Base-by-base conservation (phyloP, 1,139 yeast genomes). In the Scheffersomyces illinoinensis region DNA sequence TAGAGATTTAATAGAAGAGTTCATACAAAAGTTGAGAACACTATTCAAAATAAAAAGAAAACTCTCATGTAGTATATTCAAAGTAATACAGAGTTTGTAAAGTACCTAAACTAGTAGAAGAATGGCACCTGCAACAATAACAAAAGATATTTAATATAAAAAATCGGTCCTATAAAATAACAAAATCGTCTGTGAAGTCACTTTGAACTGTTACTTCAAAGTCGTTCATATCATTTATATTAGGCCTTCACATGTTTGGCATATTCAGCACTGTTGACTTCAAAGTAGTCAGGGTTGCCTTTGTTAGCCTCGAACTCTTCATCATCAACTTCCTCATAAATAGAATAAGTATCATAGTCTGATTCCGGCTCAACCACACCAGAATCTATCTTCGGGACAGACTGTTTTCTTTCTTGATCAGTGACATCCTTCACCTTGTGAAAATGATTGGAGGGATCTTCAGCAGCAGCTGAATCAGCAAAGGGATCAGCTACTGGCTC, bases 311-410 rank as follows among this genome's bases (percentile, higher is more conserved):
- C 80, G 66, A 64, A 85, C 62, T 85, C 88, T 19, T 61, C 69
- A 59, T 84, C 85, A 52, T 81, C 76, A 23, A 85, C 82, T 56
- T 85, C 84, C 68, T 84, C 87, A 63, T 84, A 82, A 14, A 83
- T 77, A 6, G 85, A 78, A 62, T 73, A 74, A 49, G 76, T 70
- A 55, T 77, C 82, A 61, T 61, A 65, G 18, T 66, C 65, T 24
- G 67, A 53, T 8, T 58, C 58, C 4, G 66, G 59, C 53, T 54
- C 64, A 20, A 20, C 51, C 21, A 20, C 51, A 48, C 18, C 21
- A 12, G 46, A 54, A 18, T 58, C 58, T 24, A 43, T 59, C 48
- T 57, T 55, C 20, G 58, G 43, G 8, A 54, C 57, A 50, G 52
- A 55, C 24, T 50, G 50, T 52, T 56, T 53, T 49, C 57, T 26